These are phyloP conservation scores for Vigna reflexopilosa DNA, from an alignment of 306 rosid genomes.

Conservation along the genomic window DNA sequence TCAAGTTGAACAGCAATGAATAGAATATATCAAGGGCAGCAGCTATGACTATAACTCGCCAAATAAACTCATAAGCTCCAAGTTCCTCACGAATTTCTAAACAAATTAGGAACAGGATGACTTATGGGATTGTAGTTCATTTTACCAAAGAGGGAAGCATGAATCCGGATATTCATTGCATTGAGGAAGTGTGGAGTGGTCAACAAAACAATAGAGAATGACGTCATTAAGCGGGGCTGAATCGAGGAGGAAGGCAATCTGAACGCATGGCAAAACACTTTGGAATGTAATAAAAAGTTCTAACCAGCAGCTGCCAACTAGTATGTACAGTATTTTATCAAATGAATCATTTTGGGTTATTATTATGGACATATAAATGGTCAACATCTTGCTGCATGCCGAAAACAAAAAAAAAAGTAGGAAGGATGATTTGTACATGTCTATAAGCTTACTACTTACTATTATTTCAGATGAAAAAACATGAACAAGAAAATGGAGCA, in stretches of 20 bases:
- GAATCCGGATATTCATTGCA: neutral
- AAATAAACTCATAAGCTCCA: neutral
- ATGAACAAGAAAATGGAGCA: neutral
- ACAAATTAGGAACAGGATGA: slow-evolving; percentile 20
- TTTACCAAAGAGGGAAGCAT: slow-evolving; percentile 34
- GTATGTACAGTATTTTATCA: neutral
- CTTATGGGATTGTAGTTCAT: slow-evolving; percentile 27
- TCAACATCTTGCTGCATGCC: neutral
- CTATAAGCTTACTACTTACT: neutral
- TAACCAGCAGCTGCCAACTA: slow-evolving; percentile 5
- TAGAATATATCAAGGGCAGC: too few relatives aligned
- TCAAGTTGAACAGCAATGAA: too few relatives aligned
- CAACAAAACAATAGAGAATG: slow-evolving; percentile 39
- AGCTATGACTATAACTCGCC: too few relatives aligned
- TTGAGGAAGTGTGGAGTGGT: slow-evolving; percentile 34
- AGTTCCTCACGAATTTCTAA: slow-evolving; percentile 47
- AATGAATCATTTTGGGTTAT: neutral
- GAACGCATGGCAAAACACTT: slow-evolving; percentile 31
- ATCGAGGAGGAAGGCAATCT: slow-evolving; percentile 59
- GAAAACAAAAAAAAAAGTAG: neutral
- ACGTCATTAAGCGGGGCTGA: slow-evolving; percentile 51
- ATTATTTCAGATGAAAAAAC: neutral
- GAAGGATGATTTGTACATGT: too few relatives aligned
- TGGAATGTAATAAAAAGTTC: slow-evolving; percentile 33
- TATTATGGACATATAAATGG: neutral